Conservation (phyloP, 345 rosid species). For the Lumnitzera racemosa region DNA sequence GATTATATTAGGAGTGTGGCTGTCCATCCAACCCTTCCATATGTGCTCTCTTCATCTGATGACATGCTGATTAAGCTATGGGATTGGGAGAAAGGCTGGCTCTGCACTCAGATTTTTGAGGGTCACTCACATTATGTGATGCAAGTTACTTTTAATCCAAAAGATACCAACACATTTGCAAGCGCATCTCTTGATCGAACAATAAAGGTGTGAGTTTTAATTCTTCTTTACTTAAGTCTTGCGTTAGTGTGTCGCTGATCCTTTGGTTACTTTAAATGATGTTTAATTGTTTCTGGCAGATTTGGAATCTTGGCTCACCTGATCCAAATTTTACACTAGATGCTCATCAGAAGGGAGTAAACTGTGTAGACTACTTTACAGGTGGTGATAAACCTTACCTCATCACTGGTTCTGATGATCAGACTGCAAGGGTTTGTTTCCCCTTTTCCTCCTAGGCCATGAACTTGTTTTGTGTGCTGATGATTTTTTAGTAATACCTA, state of each 20-base stretch:
- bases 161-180: slow-evolving; percentile 72
- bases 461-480: neutral
- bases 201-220: slow-evolving; percentile 36
- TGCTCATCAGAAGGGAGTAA: slow-evolving; percentile 82
- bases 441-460: neutral
- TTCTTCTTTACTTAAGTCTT: neutral
- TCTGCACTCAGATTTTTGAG: slow-evolving; percentile 60
- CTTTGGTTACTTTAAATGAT: too few relatives aligned
- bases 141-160: slow-evolving; percentile 81
- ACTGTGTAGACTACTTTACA: slow-evolving; percentile 73
- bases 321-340: slow-evolving; percentile 69
- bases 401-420: slow-evolving; percentile 89
- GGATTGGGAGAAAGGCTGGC: slow-evolving; percentile 90
- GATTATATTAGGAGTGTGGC: slow-evolving; percentile 78
- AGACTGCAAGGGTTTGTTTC: slow-evolving; percentile 65
- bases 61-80: slow-evolving; percentile 62
- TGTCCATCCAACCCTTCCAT: slow-evolving; percentile 71
- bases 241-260: too few relatives aligned
- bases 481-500: too few relatives aligned
- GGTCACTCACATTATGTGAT: slow-evolving; percentile 92
- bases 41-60: slow-evolving; percentile 41
- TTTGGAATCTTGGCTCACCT: slow-evolving; percentile 87
- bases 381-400: slow-evolving; percentile 67
- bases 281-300: slow-evolving; percentile 23
- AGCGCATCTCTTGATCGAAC: slow-evolving; percentile 34